Evolutionary conservation across 2,329 filamentous ascomycete species (phyloP).

Genomic region (Fusarium udum): DNA sequence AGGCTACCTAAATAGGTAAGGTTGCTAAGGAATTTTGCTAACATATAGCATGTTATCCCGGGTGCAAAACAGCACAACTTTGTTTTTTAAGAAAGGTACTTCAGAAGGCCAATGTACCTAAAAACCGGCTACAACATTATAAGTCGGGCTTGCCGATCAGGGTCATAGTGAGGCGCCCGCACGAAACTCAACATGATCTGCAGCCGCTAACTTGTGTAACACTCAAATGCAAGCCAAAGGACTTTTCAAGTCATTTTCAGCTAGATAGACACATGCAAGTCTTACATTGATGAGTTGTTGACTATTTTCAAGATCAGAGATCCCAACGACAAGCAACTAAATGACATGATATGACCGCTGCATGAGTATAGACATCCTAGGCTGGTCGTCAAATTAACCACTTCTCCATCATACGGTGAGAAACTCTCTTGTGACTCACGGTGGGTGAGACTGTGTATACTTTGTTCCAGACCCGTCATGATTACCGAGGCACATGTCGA

Average conservation of each 20-base stretch:
- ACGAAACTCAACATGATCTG: slow-evolving; percentile 6
- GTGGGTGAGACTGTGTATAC: not conserved
- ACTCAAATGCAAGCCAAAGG: slow-evolving; percentile 9
- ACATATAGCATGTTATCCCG: too few species aligned
- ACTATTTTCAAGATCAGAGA: not conserved
- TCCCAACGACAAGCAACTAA: not conserved
- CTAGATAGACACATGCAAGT: slow-evolving; percentile 8
- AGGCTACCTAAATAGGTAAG: too few species aligned
- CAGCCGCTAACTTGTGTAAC: slow-evolving; percentile 5
- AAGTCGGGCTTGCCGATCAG: too few species aligned
- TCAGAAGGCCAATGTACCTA: too few species aligned
- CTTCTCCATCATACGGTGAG: not conserved
- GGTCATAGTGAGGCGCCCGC: not conserved
- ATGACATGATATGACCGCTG: not conserved
- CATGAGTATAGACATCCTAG: not conserved
- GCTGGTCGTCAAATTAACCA: not conserved
- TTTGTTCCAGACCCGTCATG: not conserved
- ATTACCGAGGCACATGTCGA: not conserved
- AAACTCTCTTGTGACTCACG: not conserved
- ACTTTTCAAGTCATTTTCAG: not conserved
- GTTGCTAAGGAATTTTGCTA: too few species aligned
- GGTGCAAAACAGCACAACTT: too few species aligned
- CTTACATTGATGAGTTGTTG: slow-evolving; percentile 6
- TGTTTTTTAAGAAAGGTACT: too few species aligned
- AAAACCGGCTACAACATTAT: too few species aligned